phyloP scores from a whole-genome alignment of 2,329 filamentous ascomycete species.

The Paecilomyces variotii region DNA sequence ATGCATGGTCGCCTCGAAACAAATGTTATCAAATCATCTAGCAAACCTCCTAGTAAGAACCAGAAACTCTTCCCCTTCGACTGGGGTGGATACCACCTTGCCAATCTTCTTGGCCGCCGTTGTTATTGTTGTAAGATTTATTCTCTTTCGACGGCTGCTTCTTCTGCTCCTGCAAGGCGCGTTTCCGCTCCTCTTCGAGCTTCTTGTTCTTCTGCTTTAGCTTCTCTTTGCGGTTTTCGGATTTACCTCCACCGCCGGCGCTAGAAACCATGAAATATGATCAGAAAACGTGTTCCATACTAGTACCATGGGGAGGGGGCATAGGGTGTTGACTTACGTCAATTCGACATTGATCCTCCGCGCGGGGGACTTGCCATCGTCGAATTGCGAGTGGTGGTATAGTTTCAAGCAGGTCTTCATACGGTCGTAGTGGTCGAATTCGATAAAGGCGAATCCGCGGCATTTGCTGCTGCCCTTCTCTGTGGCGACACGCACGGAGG shows the following conservation, averaged over 20 bases:
- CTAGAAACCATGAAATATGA: constrained; percentile 31
- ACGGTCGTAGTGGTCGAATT: constrained; percentile 76
- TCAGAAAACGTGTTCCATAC: constrained; percentile 8
- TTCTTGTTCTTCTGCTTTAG: constrained; percentile 81
- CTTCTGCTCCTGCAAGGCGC: constrained; percentile 42
- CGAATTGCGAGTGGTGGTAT: constrained; percentile 78
- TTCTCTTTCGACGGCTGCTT: constrained; percentile 39
- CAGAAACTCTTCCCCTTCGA: constrained; percentile 29
- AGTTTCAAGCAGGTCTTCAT: constrained; percentile 90
- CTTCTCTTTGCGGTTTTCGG: constrained; percentile 61
- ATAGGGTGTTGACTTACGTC: constrained; percentile 50
- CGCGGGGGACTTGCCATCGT: constrained; percentile 45
- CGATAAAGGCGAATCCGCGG: constrained; percentile 77
- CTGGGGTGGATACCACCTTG: constrained; percentile 37
- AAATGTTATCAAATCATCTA: neutral
- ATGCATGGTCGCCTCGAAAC: neutral
- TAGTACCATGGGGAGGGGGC: constrained; percentile 1
- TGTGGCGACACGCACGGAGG: constrained; percentile 63
- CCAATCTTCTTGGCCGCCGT: constrained; percentile 16
- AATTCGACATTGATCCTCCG: constrained; percentile 89
- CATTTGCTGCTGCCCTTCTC: constrained; percentile 56
- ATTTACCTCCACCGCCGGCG: constrained; percentile 77
- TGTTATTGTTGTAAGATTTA: constrained; percentile 29
- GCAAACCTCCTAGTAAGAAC: constrained; percentile 4
- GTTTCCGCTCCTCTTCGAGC: constrained; percentile 60